Evolutionary conservation across 805 yeast species (phyloP).

Genomic region (Saturnispora bothae): DNA sequence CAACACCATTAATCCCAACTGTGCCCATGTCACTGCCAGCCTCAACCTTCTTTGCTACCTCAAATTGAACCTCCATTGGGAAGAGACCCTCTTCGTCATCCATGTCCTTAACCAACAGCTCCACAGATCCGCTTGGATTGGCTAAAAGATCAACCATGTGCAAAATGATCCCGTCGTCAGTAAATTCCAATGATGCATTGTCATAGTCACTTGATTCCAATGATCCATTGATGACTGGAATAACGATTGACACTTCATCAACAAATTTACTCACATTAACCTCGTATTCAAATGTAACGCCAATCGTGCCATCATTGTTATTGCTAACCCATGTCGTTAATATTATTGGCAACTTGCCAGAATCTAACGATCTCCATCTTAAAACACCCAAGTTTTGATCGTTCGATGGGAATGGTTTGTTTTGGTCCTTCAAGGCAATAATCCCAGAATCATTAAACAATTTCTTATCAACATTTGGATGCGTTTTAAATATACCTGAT

Average conservation of each 20-base stretch:
- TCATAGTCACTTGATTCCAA: constrained; percentile 43
- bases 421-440: constrained; percentile 66
- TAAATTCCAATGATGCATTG: constrained; percentile 45
- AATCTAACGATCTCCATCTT: constrained; percentile 71
- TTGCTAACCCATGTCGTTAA: constrained; percentile 78
- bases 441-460: constrained; percentile 46
- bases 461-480: constrained; percentile 86
- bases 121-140: constrained; percentile 61
- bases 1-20: constrained; percentile 53
- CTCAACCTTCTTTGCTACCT: constrained; percentile 25
- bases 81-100: constrained; percentile 74
- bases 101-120: constrained; percentile 56
- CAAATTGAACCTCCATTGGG: constrained; percentile 74
- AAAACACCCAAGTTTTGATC: constrained; percentile 85
- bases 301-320: constrained; percentile 47
- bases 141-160: constrained; percentile 41
- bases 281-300: constrained; percentile 86
- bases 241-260: constrained; percentile 42
- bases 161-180: constrained; percentile 65
- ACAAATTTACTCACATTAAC: constrained; percentile 42
- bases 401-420: constrained; percentile 81
- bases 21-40: constrained; percentile 14
- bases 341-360: constrained; percentile 47
- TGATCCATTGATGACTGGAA: constrained; percentile 56
- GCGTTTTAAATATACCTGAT: constrained; percentile 65